Conservation (phyloP, 2,329 filamentous ascomycete species). For the Westerdykella ornata region DNA sequence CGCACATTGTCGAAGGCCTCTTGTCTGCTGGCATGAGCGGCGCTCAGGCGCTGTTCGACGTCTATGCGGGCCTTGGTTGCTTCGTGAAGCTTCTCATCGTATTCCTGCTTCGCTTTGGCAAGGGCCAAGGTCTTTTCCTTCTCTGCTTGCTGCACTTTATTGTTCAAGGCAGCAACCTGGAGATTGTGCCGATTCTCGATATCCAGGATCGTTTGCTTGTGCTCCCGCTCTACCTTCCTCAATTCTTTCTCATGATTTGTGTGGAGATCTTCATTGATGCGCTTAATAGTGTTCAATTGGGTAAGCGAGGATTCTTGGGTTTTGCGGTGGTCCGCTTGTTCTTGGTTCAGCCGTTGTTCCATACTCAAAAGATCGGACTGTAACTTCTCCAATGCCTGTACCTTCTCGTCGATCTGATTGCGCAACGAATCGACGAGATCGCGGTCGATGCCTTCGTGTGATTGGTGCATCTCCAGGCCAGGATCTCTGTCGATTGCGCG, state of each 20-base stretch:
- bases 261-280: constrained; percentile 64
- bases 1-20: constrained; percentile 24
- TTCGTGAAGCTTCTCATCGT: constrained; percentile 29
- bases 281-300: constrained; percentile 51
- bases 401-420: constrained; percentile 67
- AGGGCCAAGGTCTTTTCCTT: constrained; percentile 25
- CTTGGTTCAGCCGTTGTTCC: constrained; percentile 59
- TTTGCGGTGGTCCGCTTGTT: constrained; percentile 64
- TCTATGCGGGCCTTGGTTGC: constrained; percentile 19
- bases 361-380: constrained; percentile 51
- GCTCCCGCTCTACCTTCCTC: constrained; percentile 42
- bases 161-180: constrained; percentile 34
- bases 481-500: constrained; percentile 88
- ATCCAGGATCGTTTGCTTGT: constrained; percentile 30
- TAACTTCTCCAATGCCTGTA: constrained; percentile 51
- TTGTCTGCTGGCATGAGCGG: constrained; percentile 21
- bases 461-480: constrained; percentile 74
- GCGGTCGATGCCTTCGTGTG: constrained; percentile 86
- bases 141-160: constrained; percentile 28
- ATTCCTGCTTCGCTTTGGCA: constrained; percentile 28
- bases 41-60: constrained; percentile 21
- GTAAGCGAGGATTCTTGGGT: constrained; percentile 48
- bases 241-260: constrained; percentile 62
- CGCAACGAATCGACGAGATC: constrained; percentile 84
- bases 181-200: constrained; percentile 46